Evolutionary conservation across 768 basidiomycete species (phyloP), one percentile per base, ranked within the genome.

Genomic region (Auricularia cornea): DNA sequence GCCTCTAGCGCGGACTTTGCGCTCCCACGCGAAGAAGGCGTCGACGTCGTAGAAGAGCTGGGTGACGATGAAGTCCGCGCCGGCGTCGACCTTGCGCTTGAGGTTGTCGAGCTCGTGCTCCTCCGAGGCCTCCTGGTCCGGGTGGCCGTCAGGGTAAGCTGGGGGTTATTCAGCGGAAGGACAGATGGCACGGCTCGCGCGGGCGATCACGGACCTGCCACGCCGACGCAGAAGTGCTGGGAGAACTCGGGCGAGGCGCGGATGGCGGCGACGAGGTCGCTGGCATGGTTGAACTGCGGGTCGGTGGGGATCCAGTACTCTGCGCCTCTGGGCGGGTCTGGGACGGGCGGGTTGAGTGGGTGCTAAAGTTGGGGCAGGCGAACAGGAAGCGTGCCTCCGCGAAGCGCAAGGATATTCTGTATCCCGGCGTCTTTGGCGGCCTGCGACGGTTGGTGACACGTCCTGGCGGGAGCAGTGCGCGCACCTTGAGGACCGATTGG

Each of bases 1-100:
- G 93, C 94, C 95, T 74, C 78, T 85, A 20, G 75, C 77, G 64
- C 94, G 79, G 59, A 94, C 83, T 70, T 83, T 85, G 68, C 79
- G 74, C 28, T 88, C 74, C 97, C 97, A 99, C 18, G 75, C 70
- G 32, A 93, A 73, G 76, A 97, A 98, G 18, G 82, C 81, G 59
- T 94, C 87, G n/a, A 89, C 84, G 71, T 99, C 96, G 75, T 98
- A 99, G 75, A 99, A 99, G 5, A 98, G 79, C 69, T 99, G 97
- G 0, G 97, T 98, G 60, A 98, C 80, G 65, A 99, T 91, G 72
- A 93, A 98, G 70, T 98, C 91, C 2, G 96, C 96, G 18, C 97
- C 97, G 0, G 92, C 94, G 68, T 96, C 88, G 41, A 97, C 86
- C 73, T 98, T 99, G 52, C 81, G 81, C 72, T 90, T 92, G 62